Base-by-base conservation (phyloP, 805 yeast species). In the Pichia scutulata region DNA sequence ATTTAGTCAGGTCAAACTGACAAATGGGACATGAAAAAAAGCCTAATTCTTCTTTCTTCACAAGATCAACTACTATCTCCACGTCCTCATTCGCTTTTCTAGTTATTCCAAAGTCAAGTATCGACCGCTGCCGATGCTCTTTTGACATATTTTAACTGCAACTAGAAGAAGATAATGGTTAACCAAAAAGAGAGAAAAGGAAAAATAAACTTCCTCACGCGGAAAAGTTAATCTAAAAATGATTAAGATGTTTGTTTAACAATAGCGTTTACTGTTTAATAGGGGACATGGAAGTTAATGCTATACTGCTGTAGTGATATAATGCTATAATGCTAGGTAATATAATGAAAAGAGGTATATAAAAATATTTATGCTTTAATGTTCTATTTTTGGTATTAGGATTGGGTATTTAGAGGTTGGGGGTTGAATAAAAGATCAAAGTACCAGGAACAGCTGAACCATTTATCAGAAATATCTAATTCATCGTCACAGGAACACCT, bases 401-500 rank as follows among this genome's bases (percentile, higher is more conserved):
- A 19, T 39, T 39, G 40, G 22, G 23, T 16, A 16, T 28, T 3
- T 18, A 33, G 3, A 36, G 18, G 8, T 22, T 18, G 19, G 23
- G 28, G 9, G 40, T 36, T 26, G 21, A 40, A n/a, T 6, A 41
- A 18, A 4, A 60, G 67, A 44, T 63, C 65, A 36, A 62, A 65
- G 43, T 41, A 57, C 62, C 64, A 55, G 22, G 64, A 81, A 65
- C 69, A 66, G 43, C 66, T 62, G 50, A 47, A 64, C 63, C 61
- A 62, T 33, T 52, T 48, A 80, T 84, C 81, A 16, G 90, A 81
- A 69, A 86, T 83, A 67, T 86, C 95, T 12, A 78, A 74, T 10
- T 69, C 65, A 45, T 84, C 82, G 58, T 84, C 72, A 69, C 97
- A 89, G 39, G 79, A 73, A 72, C 97, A 89, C 59, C 73, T 80